Base-by-base conservation (phyloP, 352 stramenopile genomes). In the Pythium dissotocum region DNA sequence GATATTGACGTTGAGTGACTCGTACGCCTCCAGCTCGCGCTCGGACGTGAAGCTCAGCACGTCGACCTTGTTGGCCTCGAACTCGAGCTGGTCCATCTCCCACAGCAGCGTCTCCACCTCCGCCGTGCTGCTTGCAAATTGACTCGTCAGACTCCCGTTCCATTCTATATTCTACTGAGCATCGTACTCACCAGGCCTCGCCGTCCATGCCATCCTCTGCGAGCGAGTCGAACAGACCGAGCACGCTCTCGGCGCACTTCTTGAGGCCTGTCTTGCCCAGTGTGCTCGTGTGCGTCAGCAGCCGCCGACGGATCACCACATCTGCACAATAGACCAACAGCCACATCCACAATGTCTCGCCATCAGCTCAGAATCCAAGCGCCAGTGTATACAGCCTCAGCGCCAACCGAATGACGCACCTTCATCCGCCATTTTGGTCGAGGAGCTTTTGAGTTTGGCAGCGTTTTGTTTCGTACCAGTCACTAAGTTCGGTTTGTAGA, bases 51-150 rank as follows among this genome's bases (percentile, higher is more conserved):
- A 91, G 69, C 85, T 88, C 71, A 90, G 77, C 32, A 94, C 86
- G 51, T 90, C 77, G 21, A 85, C 90, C 72, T 93, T 94, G 54
- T 83, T 89, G 21, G 88, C 86, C 61, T 96, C 88, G 32, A 91
- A 90, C 73, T 94, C 82, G 9, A 94, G 67, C 69, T 94, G 83
- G 61, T 94, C 86, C 64, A 96, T 77, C 63, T 96, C 88, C 88
- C 88, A 96, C 35, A 94, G 73, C n/a, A 94, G 75, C 61, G 76
- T 63, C 49, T 93, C 86, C 58, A 93, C 76, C 61, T 90, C 83
- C 40, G 87, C 76, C 66, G 87, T 88, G 63, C 79, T 88, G 54
- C 58, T 18, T 7, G 58, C 35, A 49, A 49, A 62, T 18, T 38
- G 4, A 28, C 9, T 6, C 33, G 12, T 67, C 44, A 59, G 49